Conservation (phyloP, 176 grass and related monocot species). For the Rhynchospora tenuis region DNA sequence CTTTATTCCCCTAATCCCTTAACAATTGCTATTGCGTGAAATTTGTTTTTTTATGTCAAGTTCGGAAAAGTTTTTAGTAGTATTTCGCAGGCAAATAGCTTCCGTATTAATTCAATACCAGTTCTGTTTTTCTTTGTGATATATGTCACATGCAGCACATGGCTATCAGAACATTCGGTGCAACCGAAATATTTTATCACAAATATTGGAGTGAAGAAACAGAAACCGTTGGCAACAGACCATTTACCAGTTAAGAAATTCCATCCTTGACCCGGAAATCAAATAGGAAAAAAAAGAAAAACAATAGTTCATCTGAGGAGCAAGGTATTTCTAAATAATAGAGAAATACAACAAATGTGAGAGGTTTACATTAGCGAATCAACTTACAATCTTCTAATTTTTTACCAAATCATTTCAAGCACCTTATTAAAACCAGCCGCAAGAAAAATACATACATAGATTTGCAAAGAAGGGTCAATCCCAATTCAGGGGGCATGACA, state of each 20-base stretch:
- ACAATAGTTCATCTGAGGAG: not conserved
- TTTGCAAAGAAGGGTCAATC: not conserved
- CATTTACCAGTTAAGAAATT: not conserved
- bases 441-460: slow-evolving; percentile 17
- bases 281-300: not conserved
- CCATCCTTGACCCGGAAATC: not conserved
- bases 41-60: no score
- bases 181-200: not conserved
- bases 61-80: no score
- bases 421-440: not conserved
- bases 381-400: slow-evolving; percentile 7
- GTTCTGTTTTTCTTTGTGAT: not conserved
- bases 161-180: not conserved
- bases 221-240: slow-evolving; percentile 1
- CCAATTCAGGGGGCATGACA: slow-evolving; percentile 30
- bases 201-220: not conserved
- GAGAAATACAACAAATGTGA: slow-evolving; percentile 4
- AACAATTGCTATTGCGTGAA: no score
- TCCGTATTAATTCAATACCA: not conserved
- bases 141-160: slow-evolving; percentile 20
- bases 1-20: no score
- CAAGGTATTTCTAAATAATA: not conserved
- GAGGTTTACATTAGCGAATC: not conserved
- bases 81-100: no score
- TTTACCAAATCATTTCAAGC: not conserved